These are phyloP conservation scores for Gryganskiella cystojenkinii DNA, from an alignment of 192 early-diverging fungal genomes.

Conservation along the genomic window DNA sequence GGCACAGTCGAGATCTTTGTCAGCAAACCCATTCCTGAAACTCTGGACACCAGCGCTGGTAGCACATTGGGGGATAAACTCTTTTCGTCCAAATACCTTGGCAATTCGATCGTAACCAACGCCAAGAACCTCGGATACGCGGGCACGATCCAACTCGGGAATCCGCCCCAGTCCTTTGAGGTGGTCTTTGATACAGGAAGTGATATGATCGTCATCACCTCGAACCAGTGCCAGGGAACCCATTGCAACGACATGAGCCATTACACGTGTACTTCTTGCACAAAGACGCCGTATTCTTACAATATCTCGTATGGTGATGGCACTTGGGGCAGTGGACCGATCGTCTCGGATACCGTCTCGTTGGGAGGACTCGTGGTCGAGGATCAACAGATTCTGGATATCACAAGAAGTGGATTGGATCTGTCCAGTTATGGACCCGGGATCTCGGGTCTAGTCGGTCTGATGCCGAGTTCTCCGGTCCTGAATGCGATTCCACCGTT, in stretches of 20 bases:
- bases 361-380: constrained; percentile 19
- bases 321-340: constrained; percentile 24
- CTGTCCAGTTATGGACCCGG: constrained; percentile 15
- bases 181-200: constrained; percentile 90
- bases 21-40: constrained; percentile 1
- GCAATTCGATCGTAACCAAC: constrained; percentile 18
- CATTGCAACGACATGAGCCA: constrained; percentile 24
- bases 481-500: constrained; percentile 14
- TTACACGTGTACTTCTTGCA: constrained; percentile 20
- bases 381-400: constrained; percentile 24
- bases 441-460: constrained; percentile 21
- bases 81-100: constrained; percentile 20
- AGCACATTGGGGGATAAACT: neutral
- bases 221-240: constrained; percentile 18
- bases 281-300: constrained; percentile 28
- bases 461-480: constrained; percentile 21
- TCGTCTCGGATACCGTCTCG: constrained; percentile 17
- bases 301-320: constrained; percentile 29
- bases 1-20: constrained; percentile 16
- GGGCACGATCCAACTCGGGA: constrained; percentile 85
- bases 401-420: constrained; percentile 17
- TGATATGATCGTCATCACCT: constrained; percentile 29
- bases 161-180: constrained; percentile 85
- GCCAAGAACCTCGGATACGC: constrained; percentile 74
- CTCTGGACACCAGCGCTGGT: constrained; percentile 1